Evolutionary conservation across 345 rosid genomes (phyloP).

Genomic region (Eucalyptus curtisii): DNA sequence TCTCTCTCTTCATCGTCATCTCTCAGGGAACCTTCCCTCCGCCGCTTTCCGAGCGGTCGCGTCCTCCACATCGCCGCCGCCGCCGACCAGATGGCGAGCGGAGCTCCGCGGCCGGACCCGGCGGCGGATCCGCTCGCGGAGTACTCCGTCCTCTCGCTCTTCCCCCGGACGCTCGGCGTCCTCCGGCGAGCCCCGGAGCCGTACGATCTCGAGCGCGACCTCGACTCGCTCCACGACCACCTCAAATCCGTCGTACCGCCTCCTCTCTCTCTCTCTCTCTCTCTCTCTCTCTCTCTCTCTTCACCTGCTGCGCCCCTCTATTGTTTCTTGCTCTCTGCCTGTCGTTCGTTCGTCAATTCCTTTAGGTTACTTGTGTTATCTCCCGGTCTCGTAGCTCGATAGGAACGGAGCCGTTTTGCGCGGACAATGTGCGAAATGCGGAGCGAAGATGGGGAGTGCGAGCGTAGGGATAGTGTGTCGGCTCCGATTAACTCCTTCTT

Average conservation of each 20-base stretch:
- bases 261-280: background rate
- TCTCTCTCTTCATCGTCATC: background rate
- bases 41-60: background rate
- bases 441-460: background rate
- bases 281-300: too few relatives aligned
- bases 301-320: background rate
- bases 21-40: background rate
- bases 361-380: background rate
- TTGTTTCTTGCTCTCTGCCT: background rate
- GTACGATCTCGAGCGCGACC: constrained; percentile 21
- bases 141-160: constrained; percentile 49
- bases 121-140: constrained; percentile 46
- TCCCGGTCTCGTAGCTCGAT: background rate
- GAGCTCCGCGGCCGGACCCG: background rate
- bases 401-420: background rate
- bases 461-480: background rate
- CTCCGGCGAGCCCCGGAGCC: constrained; percentile 16
- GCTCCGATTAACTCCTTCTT: background rate
- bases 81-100: background rate
- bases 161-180: constrained; percentile 43
- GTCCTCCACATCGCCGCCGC: background rate
- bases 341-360: background rate
- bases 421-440: background rate
- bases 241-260: constrained; percentile 45
- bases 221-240: constrained; percentile 28